phyloP scores from a whole-genome alignment of 2,329 filamentous ascomycete species.

The Colletotrichum shisoi region DNA sequence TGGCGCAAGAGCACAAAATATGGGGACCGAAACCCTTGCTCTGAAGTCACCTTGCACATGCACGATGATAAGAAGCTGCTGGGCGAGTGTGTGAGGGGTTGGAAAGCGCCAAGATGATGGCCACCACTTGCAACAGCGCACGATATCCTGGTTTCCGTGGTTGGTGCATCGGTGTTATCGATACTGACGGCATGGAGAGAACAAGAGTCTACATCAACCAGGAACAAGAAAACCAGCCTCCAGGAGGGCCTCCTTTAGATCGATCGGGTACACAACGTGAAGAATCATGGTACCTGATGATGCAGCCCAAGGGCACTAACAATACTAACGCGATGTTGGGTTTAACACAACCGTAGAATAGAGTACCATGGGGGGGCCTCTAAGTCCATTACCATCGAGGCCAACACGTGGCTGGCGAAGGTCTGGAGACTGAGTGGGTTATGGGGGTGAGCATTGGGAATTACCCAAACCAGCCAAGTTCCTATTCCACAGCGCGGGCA shows the following conservation, averaged over 20 bases:
- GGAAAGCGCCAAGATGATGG: neutral
- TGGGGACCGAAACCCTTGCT: neutral
- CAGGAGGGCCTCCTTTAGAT: too few relatives aligned
- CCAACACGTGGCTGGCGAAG: neutral
- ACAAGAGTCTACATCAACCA: too few relatives aligned
- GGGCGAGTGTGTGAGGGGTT: neutral
- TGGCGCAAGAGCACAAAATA: neutral
- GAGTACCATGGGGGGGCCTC: too few relatives aligned
- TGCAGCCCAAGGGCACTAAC: too few relatives aligned
- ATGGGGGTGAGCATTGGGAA: neutral
- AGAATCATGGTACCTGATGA: too few relatives aligned
- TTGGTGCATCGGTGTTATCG: neutral
- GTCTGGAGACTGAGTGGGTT: neutral
- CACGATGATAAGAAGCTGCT: constrained; percentile 7
- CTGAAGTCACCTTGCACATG: neutral
- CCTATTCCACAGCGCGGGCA: neutral
- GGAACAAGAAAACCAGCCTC: too few relatives aligned
- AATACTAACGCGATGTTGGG: too few relatives aligned
- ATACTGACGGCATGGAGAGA: too few relatives aligned
- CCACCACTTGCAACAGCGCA: neutral
- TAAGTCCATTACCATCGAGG: too few relatives aligned
- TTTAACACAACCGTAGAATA: too few relatives aligned
- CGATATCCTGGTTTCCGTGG: neutral
- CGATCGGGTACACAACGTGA: too few relatives aligned
- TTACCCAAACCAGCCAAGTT: neutral